phyloP scores from a whole-genome alignment of 2,329 filamentous ascomycete species.

The Magnaporthiopsis poae region DNA sequence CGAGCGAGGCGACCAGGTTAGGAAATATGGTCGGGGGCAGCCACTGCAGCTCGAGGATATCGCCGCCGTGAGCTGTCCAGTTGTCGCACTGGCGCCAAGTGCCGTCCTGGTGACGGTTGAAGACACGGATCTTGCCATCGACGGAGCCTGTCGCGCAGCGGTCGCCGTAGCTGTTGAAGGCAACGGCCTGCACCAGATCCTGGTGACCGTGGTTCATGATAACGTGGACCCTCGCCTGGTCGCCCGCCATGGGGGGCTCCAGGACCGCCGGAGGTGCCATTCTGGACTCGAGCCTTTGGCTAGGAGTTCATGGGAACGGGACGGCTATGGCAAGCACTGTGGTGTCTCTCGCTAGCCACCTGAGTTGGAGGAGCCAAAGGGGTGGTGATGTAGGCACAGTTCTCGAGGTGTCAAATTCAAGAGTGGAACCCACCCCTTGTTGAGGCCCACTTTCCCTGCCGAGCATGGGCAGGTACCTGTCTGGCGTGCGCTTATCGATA shows the following conservation, averaged over 20 bases:
- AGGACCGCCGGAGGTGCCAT: slow-evolving; percentile 3
- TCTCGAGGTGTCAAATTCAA: background rate
- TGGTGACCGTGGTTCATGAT: slow-evolving; percentile 66
- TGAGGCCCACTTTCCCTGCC: too few species aligned
- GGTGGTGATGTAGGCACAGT: background rate
- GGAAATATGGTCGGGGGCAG: slow-evolving; percentile 80
- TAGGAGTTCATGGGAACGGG: background rate
- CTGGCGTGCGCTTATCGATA: background rate
- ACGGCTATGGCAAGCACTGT: too few species aligned
- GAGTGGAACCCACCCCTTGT: background rate
- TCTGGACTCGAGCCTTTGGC: background rate
- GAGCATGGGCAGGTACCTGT: too few species aligned
- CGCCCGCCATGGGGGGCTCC: slow-evolving; percentile 27
- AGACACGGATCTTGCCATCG: slow-evolving; percentile 86
- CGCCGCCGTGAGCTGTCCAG: slow-evolving; percentile 82
- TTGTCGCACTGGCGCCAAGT: slow-evolving; percentile 74
- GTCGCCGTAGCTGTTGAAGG: slow-evolving; percentile 87
- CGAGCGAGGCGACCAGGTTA: slow-evolving; percentile 76
- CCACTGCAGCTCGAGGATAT: slow-evolving; percentile 91
- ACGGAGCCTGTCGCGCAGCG: slow-evolving; percentile 84
- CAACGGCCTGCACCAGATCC: slow-evolving; percentile 72
- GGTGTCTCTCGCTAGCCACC: background rate
- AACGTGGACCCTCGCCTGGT: slow-evolving; percentile 41
- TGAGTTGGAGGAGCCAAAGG: background rate
- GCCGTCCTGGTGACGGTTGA: slow-evolving; percentile 70